Percentiles rank a stretch among this genome's conserved stretches.
phyloP scores from a whole-genome alignment of 2,329 filamentous ascomycete genomes.

The Diplocarpon mali region DNA sequence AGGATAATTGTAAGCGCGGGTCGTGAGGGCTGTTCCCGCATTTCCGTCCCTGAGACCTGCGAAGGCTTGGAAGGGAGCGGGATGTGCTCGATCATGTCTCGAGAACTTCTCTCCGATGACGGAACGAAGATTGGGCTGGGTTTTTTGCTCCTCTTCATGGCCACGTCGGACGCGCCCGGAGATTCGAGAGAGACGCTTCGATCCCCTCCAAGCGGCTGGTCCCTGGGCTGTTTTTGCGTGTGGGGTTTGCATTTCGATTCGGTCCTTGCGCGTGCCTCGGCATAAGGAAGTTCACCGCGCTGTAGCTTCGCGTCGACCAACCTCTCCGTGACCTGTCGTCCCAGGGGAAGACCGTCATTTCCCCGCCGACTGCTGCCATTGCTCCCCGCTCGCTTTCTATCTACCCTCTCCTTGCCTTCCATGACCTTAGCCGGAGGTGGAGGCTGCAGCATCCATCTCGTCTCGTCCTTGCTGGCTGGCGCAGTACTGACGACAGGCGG shows the following conservation, averaged over 20 bases:
- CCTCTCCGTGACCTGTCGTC: conserved; percentile 23
- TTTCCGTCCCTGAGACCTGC: conserved; percentile 8
- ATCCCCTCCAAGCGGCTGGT: conserved; percentile 14
- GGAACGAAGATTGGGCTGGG: conserved; percentile 20
- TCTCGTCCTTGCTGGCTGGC: conserved; percentile 56
- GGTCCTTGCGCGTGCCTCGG: conserved; percentile 13
- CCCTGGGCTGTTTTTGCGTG: conserved; percentile 9
- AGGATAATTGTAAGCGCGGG: conserved; percentile 18
- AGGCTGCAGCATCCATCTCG: conserved; percentile 86
- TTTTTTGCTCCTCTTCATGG: conserved; percentile 16
- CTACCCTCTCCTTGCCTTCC: conserved; percentile 70
- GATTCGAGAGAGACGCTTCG: conserved; percentile 16
- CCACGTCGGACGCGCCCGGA: conserved; percentile 13
- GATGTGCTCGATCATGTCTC: conserved; percentile 20
- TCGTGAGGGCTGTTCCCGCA: conserved; percentile 12
- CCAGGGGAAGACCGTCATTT: conserved; percentile 15
- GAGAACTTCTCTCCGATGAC: conserved; percentile 9
- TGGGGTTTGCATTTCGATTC: conserved; percentile 9
- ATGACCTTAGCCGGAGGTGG: conserved; percentile 84
- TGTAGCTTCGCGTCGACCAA: conserved; percentile 24
- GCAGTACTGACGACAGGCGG: conserved; percentile 73
- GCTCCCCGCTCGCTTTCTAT: conserved; percentile 38
- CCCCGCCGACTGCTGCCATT: conserved; percentile 34
- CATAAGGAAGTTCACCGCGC: conserved; percentile 20
- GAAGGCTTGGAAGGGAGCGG: conserved; percentile 13